These are phyloP conservation scores for Yamadazyma sp. DNA, from an alignment of 1,139 yeast genomes.

Conservation along the genomic window DNA sequence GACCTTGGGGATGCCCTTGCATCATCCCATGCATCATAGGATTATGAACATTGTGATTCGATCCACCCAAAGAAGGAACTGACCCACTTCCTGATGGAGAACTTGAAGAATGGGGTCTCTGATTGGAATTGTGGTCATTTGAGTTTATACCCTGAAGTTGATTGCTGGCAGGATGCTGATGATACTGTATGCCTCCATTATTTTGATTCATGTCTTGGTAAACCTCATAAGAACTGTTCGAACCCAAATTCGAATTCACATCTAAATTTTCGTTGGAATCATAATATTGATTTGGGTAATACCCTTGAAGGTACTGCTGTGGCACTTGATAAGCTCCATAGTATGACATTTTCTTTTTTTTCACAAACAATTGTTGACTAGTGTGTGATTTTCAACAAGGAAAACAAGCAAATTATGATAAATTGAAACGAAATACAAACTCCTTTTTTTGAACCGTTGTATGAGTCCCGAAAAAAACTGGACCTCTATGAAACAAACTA, in stretches of 20 bases:
- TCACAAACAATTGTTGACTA: not conserved
- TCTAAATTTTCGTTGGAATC: constrained; percentile 16
- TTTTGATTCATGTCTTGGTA: constrained; percentile 9
- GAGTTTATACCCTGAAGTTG: constrained; percentile 15
- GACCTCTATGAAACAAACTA: not conserved
- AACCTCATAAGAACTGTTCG: constrained; percentile 11
- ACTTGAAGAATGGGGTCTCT: constrained; percentile 4
- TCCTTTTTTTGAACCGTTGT: not conserved
- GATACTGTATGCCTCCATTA: not conserved
- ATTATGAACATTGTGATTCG: not conserved
- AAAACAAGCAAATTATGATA: too few relatives aligned
- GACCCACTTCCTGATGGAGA: constrained; percentile 5
- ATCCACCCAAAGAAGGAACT: not conserved
- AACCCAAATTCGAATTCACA: constrained; percentile 7
- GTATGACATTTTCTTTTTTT: constrained; percentile 36
- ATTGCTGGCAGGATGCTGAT: constrained; percentile 12
- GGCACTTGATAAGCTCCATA: constrained; percentile 46
- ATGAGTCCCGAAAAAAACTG: too few relatives aligned
- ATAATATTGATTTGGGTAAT: constrained; percentile 30
- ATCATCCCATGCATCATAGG: constrained; percentile 1
- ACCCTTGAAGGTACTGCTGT: constrained; percentile 40
- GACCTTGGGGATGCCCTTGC: not conserved
- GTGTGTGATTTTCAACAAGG: not conserved
- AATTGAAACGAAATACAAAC: not conserved
- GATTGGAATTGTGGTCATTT: constrained; percentile 13